Conservation (phyloP, 768 basidiomycete species). For the Tylopilus balloui region DNA sequence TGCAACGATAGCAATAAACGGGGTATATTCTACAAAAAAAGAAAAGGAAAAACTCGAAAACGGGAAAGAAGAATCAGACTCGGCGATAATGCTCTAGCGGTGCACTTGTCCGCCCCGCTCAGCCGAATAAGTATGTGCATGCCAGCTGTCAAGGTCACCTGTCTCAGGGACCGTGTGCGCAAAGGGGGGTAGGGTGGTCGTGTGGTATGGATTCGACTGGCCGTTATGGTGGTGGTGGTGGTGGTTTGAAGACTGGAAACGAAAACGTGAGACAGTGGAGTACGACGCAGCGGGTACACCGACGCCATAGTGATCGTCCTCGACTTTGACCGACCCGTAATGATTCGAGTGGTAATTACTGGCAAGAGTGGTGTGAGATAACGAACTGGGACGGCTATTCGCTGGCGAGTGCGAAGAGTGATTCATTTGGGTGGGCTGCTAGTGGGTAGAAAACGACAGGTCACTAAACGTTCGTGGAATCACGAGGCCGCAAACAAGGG, state of each 20-base stretch:
- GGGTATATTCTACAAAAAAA: slow-evolving; percentile 33
- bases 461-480: slow-evolving; percentile 52
- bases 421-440: slow-evolving; percentile 69
- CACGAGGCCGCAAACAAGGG: slow-evolving; percentile 31
- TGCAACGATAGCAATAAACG: slow-evolving; percentile 33
- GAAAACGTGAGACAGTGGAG: not conserved
- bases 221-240: slow-evolving; percentile 33
- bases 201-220: slow-evolving; percentile 37
- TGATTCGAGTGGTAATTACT: slow-evolving; percentile 44
- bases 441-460: slow-evolving; percentile 37
- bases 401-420: slow-evolving; percentile 47
- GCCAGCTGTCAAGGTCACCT: slow-evolving; percentile 56
- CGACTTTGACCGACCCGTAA: slow-evolving; percentile 58
- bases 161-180: slow-evolving; percentile 37
- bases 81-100: slow-evolving; percentile 37
- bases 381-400: slow-evolving; percentile 42
- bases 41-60: not conserved
- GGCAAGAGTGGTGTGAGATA: slow-evolving; percentile 38
- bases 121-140: slow-evolving; percentile 50
- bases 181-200: slow-evolving; percentile 45
- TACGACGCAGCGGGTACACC: slow-evolving; percentile 19
- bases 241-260: slow-evolving; percentile 29
- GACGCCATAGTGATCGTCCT: slow-evolving; percentile 60
- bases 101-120: slow-evolving; percentile 58
- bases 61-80: not conserved